Evolutionary conservation across 768 basidiomycete species (phyloP).

Genomic region (Lentinula aciculospora): DNA sequence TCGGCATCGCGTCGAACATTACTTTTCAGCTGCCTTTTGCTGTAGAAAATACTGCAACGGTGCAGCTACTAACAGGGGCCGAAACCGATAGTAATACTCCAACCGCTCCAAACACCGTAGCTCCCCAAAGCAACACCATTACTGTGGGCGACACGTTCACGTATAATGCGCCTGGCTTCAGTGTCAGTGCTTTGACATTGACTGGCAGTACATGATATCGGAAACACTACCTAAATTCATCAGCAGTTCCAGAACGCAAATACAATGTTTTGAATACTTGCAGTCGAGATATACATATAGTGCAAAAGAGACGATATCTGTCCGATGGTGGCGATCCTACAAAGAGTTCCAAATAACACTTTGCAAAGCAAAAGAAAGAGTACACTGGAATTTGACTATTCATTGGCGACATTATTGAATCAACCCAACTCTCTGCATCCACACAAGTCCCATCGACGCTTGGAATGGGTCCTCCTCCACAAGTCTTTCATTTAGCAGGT

Average conservation of each 20-base stretch:
- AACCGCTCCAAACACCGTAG: constrained; percentile 37
- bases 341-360: too few relatives aligned
- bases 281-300: too few relatives aligned
- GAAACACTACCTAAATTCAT: neutral
- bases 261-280: neutral
- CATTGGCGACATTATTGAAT: neutral
- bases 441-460: constrained; percentile 43
- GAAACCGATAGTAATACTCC: constrained; percentile 53
- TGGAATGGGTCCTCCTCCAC: constrained; percentile 33
- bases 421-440: constrained; percentile 15
- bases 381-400: too few relatives aligned
- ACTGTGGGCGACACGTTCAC: constrained; percentile 44
- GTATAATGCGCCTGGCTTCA: constrained; percentile 46
- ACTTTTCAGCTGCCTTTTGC: constrained; percentile 52
- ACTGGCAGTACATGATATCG: neutral
- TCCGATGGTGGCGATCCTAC: too few relatives aligned
- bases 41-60: constrained; percentile 37
- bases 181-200: constrained; percentile 30
- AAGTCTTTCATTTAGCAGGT: constrained; percentile 28
- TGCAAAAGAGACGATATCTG: too few relatives aligned
- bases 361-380: too few relatives aligned
- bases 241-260: too few relatives aligned
- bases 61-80: constrained; percentile 45
- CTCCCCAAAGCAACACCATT: constrained; percentile 40
- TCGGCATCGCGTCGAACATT: constrained; percentile 29